phyloP scores from a whole-genome alignment of 352 stramenopile genomes.

The Globisporangium mamillatum region DNA sequence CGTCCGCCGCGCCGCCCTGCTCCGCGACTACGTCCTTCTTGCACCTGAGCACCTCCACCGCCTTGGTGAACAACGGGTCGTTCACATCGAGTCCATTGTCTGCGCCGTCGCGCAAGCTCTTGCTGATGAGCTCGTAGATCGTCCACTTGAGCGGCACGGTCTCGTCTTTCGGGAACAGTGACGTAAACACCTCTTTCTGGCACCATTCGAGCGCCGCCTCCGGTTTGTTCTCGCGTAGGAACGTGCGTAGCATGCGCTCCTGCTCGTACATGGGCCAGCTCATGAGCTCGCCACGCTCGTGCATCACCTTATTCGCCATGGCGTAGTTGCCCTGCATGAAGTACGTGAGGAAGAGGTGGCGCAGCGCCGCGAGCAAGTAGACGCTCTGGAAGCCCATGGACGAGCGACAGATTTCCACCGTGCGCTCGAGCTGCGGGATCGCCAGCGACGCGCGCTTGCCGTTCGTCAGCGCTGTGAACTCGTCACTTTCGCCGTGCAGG shows the following conservation, averaged over 20 bases:
- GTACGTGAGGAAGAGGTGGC: conserved; percentile 57
- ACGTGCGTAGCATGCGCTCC: conserved; percentile 61
- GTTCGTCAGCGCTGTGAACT: conserved; percentile 40
- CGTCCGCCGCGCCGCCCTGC: conserved; percentile 29
- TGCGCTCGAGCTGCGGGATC: conserved; percentile 54
- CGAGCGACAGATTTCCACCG: conserved; percentile 73
- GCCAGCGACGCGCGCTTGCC: conserved; percentile 46
- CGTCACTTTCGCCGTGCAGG: conserved; percentile 36
- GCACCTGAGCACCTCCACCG: conserved; percentile 51
- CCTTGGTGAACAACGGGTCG: conserved; percentile 59
- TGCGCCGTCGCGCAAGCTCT: conserved; percentile 38
- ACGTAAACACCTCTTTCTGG: conserved; percentile 51
- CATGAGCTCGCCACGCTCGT: conserved; percentile 70
- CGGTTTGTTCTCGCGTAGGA: conserved; percentile 55
- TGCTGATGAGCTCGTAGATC: conserved; percentile 66
- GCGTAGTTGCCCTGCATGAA: conserved; percentile 63
- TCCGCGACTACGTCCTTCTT: conserved; percentile 57
- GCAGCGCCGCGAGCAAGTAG: conserved; percentile 57
- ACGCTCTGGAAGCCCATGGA: conserved; percentile 73
- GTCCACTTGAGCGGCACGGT: conserved; percentile 66
- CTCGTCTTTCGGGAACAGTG: conserved; percentile 54
- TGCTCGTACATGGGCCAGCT: conserved; percentile 66
- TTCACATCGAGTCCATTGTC: conserved; percentile 37
- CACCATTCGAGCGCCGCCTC: conserved; percentile 45
- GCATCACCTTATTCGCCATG: conserved; percentile 51